These are phyloP conservation scores for Suillus subalutaceus DNA, from an alignment of 768 basidiomycete genomes.

Conservation along the genomic window DNA sequence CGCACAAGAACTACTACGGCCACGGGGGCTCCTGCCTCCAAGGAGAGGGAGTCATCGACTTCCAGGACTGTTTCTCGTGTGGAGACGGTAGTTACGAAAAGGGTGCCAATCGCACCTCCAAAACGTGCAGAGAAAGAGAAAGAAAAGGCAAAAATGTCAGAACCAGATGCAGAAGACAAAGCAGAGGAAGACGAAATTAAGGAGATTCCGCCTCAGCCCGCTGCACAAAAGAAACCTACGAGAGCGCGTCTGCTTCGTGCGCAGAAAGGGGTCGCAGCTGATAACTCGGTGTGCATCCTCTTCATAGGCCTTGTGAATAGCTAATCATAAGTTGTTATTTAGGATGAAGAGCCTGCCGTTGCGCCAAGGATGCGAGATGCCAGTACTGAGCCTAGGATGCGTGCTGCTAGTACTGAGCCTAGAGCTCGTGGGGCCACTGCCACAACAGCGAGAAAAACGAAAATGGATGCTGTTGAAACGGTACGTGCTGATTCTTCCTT, in stretches of 20 bases:
- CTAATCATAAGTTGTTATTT: not conserved
- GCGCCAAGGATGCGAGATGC: constrained; percentile 1
- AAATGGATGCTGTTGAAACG: not conserved
- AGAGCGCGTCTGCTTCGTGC: not conserved
- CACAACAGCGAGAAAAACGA: not conserved
- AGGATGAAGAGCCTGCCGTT: constrained; percentile 13
- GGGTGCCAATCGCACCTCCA: constrained; percentile 9
- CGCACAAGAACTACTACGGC: constrained; percentile 24
- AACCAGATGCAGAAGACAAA: not conserved
- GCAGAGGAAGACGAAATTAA: not conserved
- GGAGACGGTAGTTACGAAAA: constrained; percentile 4
- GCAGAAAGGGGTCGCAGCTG: not conserved
- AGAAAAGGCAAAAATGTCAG: constrained; percentile 5
- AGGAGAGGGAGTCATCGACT: not conserved
- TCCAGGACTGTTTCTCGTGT: not conserved
- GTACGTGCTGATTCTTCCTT: not conserved
- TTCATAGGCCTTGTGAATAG: not conserved
- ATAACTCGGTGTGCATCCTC: not conserved
- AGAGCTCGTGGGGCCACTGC: not conserved
- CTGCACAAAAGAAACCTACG: not conserved
- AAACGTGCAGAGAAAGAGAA: constrained; percentile 11
- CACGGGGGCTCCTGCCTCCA: not conserved
- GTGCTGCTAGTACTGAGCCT: constrained; percentile 5
- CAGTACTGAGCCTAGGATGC: not conserved
- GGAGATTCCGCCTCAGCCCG: not conserved